Conservation (phyloP, 192 early-diverging fungal genomes). For the Dissophora globulifera region DNA sequence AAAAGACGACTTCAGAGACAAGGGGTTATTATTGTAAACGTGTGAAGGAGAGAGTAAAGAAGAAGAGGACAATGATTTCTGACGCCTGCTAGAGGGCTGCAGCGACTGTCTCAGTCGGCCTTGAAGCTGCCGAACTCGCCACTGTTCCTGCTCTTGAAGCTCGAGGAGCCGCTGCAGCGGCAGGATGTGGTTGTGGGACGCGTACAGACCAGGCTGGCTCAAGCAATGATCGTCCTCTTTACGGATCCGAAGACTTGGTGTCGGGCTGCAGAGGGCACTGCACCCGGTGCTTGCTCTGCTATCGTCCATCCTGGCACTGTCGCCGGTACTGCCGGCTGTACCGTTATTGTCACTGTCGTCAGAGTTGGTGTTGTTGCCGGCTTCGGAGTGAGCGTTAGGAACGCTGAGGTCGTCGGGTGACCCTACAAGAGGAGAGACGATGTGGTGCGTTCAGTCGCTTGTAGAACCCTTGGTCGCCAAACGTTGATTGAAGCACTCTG, state of each 20-base stretch:
- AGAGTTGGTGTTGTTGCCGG: background rate
- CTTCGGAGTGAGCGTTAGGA: background rate
- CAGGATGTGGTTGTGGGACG: conserved; percentile 48
- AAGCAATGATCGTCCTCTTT: conserved; percentile 30
- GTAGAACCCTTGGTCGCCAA: conserved; percentile 37
- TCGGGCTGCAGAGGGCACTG: background rate
- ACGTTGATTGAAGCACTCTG: conserved; percentile 23
- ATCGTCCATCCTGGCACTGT: background rate
- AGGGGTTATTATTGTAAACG: too few species aligned
- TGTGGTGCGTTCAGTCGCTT: conserved; percentile 45
- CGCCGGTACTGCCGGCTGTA: background rate
- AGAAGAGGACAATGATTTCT: background rate
- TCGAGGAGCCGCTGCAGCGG: conserved; percentile 28
- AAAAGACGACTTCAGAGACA: background rate
- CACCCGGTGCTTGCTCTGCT: conserved; percentile 1
- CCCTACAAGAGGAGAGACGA: conserved; percentile 45
- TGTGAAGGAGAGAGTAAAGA: too few species aligned
- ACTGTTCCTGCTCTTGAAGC: conserved; percentile 31
- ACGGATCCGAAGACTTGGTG: background rate
- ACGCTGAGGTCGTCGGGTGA: conserved; percentile 24
- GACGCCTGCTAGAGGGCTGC: background rate
- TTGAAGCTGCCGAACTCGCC: background rate
- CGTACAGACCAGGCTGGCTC: conserved; percentile 39
- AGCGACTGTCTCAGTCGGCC: background rate
- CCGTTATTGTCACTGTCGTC: background rate